Conservation (phyloP, 441 rosid genomes). For the Gossypium davidsonii region DNA sequence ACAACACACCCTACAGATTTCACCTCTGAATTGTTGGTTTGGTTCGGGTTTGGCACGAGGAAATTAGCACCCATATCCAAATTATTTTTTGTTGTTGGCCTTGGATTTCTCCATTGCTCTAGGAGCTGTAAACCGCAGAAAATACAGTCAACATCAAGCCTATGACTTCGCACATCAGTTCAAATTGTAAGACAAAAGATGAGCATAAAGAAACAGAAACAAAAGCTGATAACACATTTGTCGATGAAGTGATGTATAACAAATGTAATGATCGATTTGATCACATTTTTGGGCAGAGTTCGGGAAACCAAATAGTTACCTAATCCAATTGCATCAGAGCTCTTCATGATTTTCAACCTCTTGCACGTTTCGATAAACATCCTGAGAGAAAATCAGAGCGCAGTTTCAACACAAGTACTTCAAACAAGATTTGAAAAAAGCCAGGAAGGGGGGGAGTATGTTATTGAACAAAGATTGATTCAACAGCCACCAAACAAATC, state of each 20-base stretch:
- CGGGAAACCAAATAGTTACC: constrained; percentile 31
- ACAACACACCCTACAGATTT: neutral
- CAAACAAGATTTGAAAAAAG: neutral
- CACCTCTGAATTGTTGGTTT: neutral
- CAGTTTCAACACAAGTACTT: neutral
- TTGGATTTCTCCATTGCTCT: constrained; percentile 27
- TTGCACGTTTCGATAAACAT: constrained; percentile 78
- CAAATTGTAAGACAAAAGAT: neutral
- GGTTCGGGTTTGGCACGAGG: neutral
- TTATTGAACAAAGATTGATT: neutral
- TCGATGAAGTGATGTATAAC: neutral
- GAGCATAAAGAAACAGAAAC: neutral
- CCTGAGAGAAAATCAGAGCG: constrained; percentile 33
- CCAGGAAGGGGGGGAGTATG: neutral
- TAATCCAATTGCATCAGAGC: constrained; percentile 85
- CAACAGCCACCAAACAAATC: neutral
- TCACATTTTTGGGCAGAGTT: neutral
- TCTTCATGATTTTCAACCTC: constrained; percentile 84
- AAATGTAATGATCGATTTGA: neutral
- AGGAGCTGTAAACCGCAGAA: constrained; percentile 34
- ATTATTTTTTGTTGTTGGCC: neutral
- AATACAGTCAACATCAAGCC: neutral
- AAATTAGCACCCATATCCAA: constrained; percentile 6
- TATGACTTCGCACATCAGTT: neutral
- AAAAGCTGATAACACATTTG: neutral